Conservation (phyloP, 2,329 filamentous ascomycete species). For the Colletotrichum spaethianum region DNA sequence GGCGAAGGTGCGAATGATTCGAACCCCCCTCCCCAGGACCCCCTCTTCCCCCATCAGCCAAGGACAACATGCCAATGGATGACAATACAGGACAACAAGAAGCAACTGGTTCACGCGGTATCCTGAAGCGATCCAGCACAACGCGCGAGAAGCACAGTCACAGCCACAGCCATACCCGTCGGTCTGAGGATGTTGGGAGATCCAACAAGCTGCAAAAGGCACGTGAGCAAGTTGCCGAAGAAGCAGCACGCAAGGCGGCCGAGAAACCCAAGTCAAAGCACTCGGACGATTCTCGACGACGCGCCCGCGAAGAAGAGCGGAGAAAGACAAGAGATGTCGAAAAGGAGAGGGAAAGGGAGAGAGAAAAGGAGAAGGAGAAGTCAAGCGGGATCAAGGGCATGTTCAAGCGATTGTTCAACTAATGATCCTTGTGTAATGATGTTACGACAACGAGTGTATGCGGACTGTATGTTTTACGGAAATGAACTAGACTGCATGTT, state of each 20-base stretch:
- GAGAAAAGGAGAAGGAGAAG: conserved; percentile 40
- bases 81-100: conserved; percentile 43
- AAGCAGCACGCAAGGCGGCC: conserved; percentile 31
- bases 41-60: conserved; percentile 37
- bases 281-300: conserved; percentile 49
- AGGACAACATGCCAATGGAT: conserved; percentile 41
- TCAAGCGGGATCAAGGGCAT: conserved; percentile 51
- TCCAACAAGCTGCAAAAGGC: conserved; percentile 45
- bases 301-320: conserved; percentile 48
- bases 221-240: conserved; percentile 44
- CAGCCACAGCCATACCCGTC: conserved; percentile 29
- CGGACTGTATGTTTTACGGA: conserved; percentile 48
- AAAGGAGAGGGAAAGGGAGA: conserved; percentile 40
- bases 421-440: conserved; percentile 36
- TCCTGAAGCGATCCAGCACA: conserved; percentile 51
- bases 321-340: conserved; percentile 32
- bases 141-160: conserved; percentile 48
- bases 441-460: conserved; percentile 47
- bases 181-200: conserved; percentile 47
- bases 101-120: conserved; percentile 47
- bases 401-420: conserved; percentile 57
- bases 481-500: background rate
- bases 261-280: conserved; percentile 50
- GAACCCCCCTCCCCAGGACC: conserved; percentile 41
- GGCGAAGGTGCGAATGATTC: conserved; percentile 51